Evolutionary conservation across 2,329 filamentous ascomycete genomes (phyloP), one percentile per base, ranked within the genome.

Genomic region (Immersiporthe knoxdaviesiana): DNA sequence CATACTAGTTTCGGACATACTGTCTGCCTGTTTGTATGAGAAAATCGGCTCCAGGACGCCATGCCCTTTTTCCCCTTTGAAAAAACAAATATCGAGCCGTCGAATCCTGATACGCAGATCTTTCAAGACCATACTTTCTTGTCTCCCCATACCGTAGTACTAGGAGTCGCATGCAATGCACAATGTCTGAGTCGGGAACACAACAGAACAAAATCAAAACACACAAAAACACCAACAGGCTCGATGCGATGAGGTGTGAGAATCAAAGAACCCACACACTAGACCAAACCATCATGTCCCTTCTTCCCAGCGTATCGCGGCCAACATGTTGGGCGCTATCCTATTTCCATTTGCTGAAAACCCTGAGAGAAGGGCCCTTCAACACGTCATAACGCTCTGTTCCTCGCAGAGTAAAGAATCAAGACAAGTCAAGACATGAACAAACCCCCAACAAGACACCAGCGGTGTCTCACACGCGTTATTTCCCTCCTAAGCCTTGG

Each of bases 401-500:
- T 39, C n/a, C 62, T 11, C 50, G 56, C 44, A 56, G 35, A 65
- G 18, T 39, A 41, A 41, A 69, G 58, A 35, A 60, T n/a, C 10
- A 32, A 69, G 12, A 32, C 65, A 32, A 62, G 32, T 2, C 30
- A 60, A 1, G 21, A 64, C 32, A 60, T 56, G 47, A 63, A n/a
- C n/a, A n/a, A 12, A 52, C n/a, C 50, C 37, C 62, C 58, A 56
- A 67, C 30, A 21, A 62, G 24, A 64, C 58, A 63, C 39, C 39
- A 16, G 30, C 27, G 24, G 56, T 27, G 30, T 44, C n/a, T n/a
- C n/a, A n/a, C 37, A 65, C 32, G 16, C 63, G 12, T 18, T n/a
- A 7, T 35, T 7, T 37, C 39, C 66, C 16, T 39, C 66, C 35
- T 39, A 77, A 65, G 70, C 68, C 41, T 75, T 75, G 60, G 75